A percentile compares a stretch with the other conserved stretches of the same genome.
phyloP scores from a whole-genome alignment of 306 rosid genomes.

The Glycine soja region DNA sequence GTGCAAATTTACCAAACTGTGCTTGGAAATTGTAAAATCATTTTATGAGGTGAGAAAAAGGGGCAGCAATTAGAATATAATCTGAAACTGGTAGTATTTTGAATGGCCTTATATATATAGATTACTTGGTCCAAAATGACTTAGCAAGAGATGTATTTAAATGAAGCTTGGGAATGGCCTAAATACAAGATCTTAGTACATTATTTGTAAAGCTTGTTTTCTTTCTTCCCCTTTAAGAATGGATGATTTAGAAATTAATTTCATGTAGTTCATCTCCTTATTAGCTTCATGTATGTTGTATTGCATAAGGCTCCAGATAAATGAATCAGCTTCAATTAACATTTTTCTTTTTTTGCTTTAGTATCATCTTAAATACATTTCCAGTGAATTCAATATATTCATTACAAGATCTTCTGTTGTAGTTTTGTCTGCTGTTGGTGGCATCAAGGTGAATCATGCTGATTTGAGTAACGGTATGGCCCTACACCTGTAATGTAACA shows the following conservation, averaged over 20 bases:
- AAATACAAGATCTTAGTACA: slow-evolving; percentile 2
- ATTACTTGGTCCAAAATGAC: not conserved
- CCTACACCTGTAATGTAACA: slow-evolving; percentile 46
- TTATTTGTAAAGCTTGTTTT: not conserved
- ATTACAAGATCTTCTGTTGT: slow-evolving; percentile 46
- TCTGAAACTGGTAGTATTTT: slow-evolving; percentile 12
- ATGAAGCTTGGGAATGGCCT: slow-evolving; percentile 6
- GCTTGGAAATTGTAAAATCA: slow-evolving; percentile 34
- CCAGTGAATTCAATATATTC: slow-evolving; percentile 40
- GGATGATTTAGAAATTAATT: slow-evolving; percentile 8
- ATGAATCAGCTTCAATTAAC: slow-evolving; percentile 1
- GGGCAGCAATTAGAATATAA: not conserved
- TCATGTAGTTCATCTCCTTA: not conserved
- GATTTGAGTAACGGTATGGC: slow-evolving; percentile 61
- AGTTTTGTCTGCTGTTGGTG: slow-evolving; percentile 97
- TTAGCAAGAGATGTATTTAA: slow-evolving; percentile 1
- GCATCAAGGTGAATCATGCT: slow-evolving; percentile 80
- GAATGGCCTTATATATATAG: not conserved
- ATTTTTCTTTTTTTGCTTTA: slow-evolving; percentile 7
- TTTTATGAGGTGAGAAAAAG: slow-evolving; percentile 9
- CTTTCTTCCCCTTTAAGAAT: not conserved
- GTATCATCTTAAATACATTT: slow-evolving; percentile 2
- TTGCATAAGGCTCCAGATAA: slow-evolving; percentile 14
- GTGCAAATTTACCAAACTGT: slow-evolving; percentile 29
- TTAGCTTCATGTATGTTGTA: not conserved